Base-by-base conservation (phyloP, 2,329 filamentous ascomycete species). In the Cyphellophora europaea region DNA sequence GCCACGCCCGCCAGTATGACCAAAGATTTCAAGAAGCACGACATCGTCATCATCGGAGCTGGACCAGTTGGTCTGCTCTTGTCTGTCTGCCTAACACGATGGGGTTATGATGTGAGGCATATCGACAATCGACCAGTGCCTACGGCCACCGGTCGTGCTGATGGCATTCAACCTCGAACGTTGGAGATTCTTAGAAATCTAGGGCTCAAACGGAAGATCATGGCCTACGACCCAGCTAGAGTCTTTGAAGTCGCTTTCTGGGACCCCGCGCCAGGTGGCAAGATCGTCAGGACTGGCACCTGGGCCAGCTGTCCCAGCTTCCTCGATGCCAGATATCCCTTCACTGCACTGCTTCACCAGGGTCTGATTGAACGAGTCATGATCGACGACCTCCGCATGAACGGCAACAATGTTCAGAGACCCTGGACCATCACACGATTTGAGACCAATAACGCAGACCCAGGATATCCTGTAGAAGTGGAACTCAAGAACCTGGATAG, bases 61-160 rank as follows among this genome's bases (percentile, higher is more conserved):
- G 88, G 88, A 11, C 88, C 88, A 3, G 86, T 88, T 27, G 88
- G 88, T 36, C 73, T 94, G 38, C 79, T 93, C 62, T 72, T 94
- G 15, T 91, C 86, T 6, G 87, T 87, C 18, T 89, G 83, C 55
- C 72, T 95, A 42, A 83, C 85, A 41, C 72, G 87, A 65, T 94
- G 87, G 85, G 88, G 88, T 13, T 95, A 94, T 69, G 86, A 77
- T 58, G 85, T 95, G 59, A 93, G 89, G 67, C 86, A 94, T 62
- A 86, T 94, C 53, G 88, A 94, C 63, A 93, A 93, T 61, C 74
- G 87, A 40, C 69, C 85, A 2, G 82, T 89, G 52, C 87, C 87
- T 11, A 94, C 87, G 10, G 66, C 76, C 2, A 93, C 86, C 13
- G 87, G 87, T 35, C 82, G 87, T 45, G 88, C 87, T 37, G 87